Conservation (phyloP, 1,284 basidiomycete genomes). For the Austroboletus novae-zelandiae region DNA sequence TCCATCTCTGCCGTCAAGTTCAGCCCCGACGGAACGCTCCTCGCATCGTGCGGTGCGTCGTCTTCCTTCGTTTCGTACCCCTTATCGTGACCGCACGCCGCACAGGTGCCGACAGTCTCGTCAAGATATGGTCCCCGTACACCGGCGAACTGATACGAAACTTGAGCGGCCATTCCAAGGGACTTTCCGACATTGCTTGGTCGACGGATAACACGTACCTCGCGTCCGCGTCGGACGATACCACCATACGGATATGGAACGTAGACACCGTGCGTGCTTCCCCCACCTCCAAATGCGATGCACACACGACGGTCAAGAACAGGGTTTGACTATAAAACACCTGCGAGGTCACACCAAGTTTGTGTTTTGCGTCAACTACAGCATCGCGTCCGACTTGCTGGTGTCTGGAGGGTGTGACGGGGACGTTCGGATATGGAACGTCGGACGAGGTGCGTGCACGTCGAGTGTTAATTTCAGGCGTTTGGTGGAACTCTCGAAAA, state of each 20-base stretch:
- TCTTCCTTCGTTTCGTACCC: neutral
- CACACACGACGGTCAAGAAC: slow-evolving; percentile 2
- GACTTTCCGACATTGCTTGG: slow-evolving; percentile 87
- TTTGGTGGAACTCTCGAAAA: neutral
- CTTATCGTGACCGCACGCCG: neutral
- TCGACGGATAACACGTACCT: slow-evolving; percentile 79
- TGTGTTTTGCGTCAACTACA: slow-evolving; percentile 92
- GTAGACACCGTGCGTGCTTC: slow-evolving; percentile 63
- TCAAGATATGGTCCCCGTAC: slow-evolving; percentile 79
- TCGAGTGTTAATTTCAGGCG: neutral
- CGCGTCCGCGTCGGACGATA: slow-evolving; percentile 90
- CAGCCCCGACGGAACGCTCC: slow-evolving; percentile 74
- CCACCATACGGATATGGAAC: slow-evolving; percentile 82
- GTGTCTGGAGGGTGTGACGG: slow-evolving; percentile 94
- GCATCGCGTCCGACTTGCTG: slow-evolving; percentile 81
- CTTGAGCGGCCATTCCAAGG: slow-evolving; percentile 71
- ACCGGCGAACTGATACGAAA: slow-evolving; percentile 76
- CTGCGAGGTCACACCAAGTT: slow-evolving; percentile 84
- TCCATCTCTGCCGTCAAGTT: slow-evolving; percentile 83
- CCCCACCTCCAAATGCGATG: neutral
- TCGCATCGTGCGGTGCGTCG: slow-evolving; percentile 77
- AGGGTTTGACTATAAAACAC: slow-evolving; percentile 68
- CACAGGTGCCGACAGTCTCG: slow-evolving; percentile 68
- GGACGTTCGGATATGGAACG: slow-evolving; percentile 91
- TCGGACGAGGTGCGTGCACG: slow-evolving; percentile 57